Base-by-base conservation (phyloP, 1,284 basidiomycete species). In the Cutaneotrichosporon cutaneum region DNA sequence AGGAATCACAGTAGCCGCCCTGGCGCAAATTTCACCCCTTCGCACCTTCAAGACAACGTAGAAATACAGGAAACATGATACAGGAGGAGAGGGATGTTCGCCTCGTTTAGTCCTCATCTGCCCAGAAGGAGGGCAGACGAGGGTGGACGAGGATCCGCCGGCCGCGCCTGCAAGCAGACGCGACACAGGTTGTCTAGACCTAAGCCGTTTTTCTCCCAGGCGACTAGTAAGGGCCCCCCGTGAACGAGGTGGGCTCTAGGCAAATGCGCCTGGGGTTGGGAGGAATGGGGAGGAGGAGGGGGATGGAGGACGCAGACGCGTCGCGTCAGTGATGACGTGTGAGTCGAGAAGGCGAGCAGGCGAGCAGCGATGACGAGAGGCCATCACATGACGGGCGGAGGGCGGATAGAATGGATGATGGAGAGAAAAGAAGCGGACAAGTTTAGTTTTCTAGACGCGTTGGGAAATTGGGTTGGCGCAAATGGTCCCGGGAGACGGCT, bases 111-210 rank as follows among this genome's bases (percentile, higher is more conserved):
- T 65, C 64, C 64, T 65, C 64, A 42, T 51, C 53, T 33, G 50
- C 42, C 58, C 61, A 65, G 27, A 42, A 33, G 47, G 6, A 30
- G 26, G 48, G 55, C 30, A 33, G 51, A n/a, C 59, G 56, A 65
- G 64, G 64, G 64, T 65, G 64, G 64, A 65, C 64, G 64, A 36
- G 33, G 64, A 52, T 14, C 45, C 64, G 64, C 64, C 64, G 64
- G 39, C 48, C 60, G 54, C n/a, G 30, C 53, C 27, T 13, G 47
- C 21, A 22, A 16, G 26, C 27, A 36, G 9, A 26, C 50, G 22
- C 58, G 61, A 58, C 58, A 65, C 64, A 65, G 64, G 64, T 62
- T 65, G 64, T 65, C 64, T 65, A 65, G 64, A 65, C 64, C 64
- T 65, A 65, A 65, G 39, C 42, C 64, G 64, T 48, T 62, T 10